Base-by-base conservation (phyloP, 1,139 yeast genomes). In the Suhomyces terraborum region DNA sequence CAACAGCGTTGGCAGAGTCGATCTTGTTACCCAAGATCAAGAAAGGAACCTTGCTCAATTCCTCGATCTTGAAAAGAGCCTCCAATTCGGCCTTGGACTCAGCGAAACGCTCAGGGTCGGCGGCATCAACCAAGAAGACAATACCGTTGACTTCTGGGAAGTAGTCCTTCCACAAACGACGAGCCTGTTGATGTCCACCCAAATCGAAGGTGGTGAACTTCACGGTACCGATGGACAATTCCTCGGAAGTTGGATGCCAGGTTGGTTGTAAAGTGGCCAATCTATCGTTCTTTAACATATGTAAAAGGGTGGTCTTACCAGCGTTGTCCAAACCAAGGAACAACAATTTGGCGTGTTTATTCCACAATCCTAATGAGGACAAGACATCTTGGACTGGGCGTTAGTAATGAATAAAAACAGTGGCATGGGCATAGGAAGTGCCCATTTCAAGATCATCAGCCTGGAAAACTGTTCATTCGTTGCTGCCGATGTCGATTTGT, bases 121-220 rank as follows among this genome's bases (percentile, higher is more conserved):
- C 98, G 43, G 96, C 95, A 64, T 93, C 99, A 31, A 93, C 98
- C 49, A 94, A 77, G 68, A 88, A 94, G 21, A 93, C 98, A 56
- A 93, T 93, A 40, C 98, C 98, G 66, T 89, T 87, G 42, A 93
- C 98, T 69, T 93, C 98, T 42, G 98, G 99, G 83, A 94, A 93
- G 67, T 93, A 93, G 66, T 93, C 98, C 66, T 89, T 91, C 99
- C 99, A 93, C 62, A 93, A 82, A 71, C 98, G 88, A 73, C 99
- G 91, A 36, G 98, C 98, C 70, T 91, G 97, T 64, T 80, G 84
- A 74, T 93, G 98, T 32, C 99, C 99, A 66, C 99, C 99, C 58
- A 93, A 78, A 67, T 93, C 99, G 58, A 93, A 93, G 30, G 98
- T 94, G 47, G 99, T 93, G 77, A 93, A 93, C 66, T 93, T 85